Conservation (phyloP, 208 protist species). For the Herpetomonas samuelpessoai region DNA sequence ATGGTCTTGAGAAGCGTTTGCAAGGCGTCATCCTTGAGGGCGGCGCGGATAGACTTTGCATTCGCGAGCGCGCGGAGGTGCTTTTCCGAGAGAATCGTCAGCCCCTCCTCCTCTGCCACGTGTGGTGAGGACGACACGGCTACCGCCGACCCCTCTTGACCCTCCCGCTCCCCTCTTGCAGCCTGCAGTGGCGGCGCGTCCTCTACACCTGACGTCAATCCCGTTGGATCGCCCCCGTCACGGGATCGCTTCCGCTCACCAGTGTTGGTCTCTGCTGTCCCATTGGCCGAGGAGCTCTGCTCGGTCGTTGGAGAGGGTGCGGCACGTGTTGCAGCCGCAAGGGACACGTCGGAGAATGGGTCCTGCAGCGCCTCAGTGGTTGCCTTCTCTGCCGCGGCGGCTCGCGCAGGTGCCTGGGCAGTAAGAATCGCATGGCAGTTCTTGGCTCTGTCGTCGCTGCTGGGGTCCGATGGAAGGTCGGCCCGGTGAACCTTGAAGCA, state of each 20-base stretch:
- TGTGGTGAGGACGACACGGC: too few species aligned
- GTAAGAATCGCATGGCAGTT: not conserved
- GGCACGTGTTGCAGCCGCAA: too few species aligned
- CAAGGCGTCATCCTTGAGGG: conserved; percentile 48
- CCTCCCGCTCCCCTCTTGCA: too few species aligned
- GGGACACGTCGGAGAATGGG: conserved; percentile 7
- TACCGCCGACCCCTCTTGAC: too few species aligned
- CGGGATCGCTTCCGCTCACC: too few species aligned
- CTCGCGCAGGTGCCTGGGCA: not conserved
- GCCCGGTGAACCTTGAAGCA: conserved; percentile 59
- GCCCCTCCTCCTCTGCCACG: conserved; percentile 15
- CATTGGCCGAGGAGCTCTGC: too few species aligned
- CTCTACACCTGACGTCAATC: too few species aligned
- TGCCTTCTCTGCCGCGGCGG: conserved; percentile 9
- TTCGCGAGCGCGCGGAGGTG: conserved; percentile 64
- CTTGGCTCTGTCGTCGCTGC: not conserved
- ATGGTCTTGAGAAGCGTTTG: conserved; percentile 66
- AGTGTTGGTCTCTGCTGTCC: too few species aligned
- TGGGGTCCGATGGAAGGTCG: conserved; percentile 12
- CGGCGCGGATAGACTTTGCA: conserved; percentile 32
- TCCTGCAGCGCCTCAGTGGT: conserved; percentile 8
- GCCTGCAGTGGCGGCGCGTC: too few species aligned
- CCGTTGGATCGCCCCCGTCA: too few species aligned
- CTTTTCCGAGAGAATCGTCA: conserved; percentile 54
- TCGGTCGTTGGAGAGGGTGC: too few species aligned